phyloP scores from a whole-genome alignment of 2,329 filamentous ascomycete species.

The Lasiodiplodia sp. region DNA sequence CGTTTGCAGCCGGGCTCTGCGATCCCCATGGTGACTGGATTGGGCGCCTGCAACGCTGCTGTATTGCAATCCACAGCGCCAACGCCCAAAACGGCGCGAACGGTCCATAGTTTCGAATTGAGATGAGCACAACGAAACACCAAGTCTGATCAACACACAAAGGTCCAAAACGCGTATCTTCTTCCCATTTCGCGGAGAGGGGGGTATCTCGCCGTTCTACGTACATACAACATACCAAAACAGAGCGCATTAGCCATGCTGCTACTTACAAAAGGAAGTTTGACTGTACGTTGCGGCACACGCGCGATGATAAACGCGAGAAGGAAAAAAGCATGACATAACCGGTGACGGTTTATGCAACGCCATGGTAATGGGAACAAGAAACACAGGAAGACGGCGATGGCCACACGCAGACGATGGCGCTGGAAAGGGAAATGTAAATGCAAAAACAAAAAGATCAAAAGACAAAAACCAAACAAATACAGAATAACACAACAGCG shows the following conservation, averaged over 20 bases:
- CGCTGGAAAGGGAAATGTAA: slow-evolving; percentile 1
- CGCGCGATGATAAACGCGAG: background rate
- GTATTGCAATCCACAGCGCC: no score
- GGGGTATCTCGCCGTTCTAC: background rate
- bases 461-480: background rate
- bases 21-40: no score
- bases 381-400: background rate
- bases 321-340: background rate
- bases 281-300: background rate
- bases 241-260: background rate
- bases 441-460: background rate
- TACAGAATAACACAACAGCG: background rate
- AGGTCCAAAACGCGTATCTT: background rate
- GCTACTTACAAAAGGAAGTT: background rate
- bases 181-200: background rate
- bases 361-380: background rate
- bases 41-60: no score
- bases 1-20: no score
- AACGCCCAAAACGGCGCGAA: no score
- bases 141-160: background rate
- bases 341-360: background rate
- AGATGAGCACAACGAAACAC: background rate
- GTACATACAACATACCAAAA: background rate
- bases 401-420: slow-evolving; percentile 11
- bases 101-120: background rate